phyloP scores from a whole-genome alignment of 305 asterid genomes.

The Solanum hybrid region DNA sequence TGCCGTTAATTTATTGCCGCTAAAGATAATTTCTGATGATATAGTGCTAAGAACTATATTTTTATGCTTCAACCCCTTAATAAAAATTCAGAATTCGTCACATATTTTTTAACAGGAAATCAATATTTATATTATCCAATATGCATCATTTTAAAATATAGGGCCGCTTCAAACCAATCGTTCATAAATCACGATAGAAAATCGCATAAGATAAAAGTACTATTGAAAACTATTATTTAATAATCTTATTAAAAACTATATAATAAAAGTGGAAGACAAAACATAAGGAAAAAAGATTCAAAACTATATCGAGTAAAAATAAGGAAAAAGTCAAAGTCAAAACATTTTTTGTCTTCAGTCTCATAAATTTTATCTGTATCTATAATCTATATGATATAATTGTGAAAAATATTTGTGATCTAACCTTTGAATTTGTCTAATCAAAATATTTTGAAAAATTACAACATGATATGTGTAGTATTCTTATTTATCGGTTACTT shows the following conservation, averaged over 20 bases:
- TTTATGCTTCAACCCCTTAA: no score
- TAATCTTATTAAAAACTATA: not conserved
- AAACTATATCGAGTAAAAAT: not conserved
- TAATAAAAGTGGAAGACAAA: no score
- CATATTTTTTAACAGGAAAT: no score
- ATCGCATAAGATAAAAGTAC: not conserved
- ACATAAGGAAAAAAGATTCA: not conserved
- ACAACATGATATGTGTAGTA: not conserved
- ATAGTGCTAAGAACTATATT: not conserved
- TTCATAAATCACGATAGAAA: not conserved
- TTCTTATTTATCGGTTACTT: not conserved
- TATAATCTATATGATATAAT: no score
- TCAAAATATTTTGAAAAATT: not conserved
- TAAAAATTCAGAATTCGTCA: not conserved
- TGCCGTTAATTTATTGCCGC: no score
- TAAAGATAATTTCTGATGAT: no score
- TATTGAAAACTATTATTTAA: not conserved
- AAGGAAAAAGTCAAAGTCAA: not conserved
- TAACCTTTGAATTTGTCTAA: not conserved
- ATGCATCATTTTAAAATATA: not conserved
- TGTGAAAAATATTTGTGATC: not conserved
- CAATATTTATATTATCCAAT: no score
- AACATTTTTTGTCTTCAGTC: not conserved
- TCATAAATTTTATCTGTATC: no score
- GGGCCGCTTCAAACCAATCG: no score